Percentiles rank a stretch among this genome's conserved stretches.
phyloP scores from a whole-genome alignment of 2,329 filamentous ascomycete genomes.

The Alternaria incomplexa region DNA sequence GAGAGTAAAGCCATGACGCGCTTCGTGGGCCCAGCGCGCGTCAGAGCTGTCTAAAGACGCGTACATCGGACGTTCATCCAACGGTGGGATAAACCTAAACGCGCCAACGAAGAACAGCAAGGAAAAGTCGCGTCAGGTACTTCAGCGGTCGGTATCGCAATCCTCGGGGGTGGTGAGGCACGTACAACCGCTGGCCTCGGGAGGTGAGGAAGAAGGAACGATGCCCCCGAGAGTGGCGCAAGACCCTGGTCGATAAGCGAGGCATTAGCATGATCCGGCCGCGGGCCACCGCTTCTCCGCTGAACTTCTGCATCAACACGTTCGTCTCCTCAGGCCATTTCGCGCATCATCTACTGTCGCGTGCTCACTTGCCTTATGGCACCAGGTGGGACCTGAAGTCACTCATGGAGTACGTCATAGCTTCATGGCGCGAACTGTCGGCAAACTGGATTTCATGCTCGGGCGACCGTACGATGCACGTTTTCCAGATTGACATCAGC shows the following conservation, averaged over 20 bases:
- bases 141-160: background rate
- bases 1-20: background rate
- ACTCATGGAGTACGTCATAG: background rate
- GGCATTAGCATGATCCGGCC: slow-evolving; percentile 5
- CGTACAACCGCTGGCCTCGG: background rate
- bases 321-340: background rate
- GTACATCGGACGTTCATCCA: background rate
- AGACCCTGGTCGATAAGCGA: slow-evolving; percentile 1
- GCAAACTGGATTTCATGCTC: background rate
- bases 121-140: background rate
- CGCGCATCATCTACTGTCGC: background rate
- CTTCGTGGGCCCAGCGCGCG: background rate
- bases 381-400: background rate
- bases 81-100: background rate
- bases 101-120: background rate
- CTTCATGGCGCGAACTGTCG: background rate
- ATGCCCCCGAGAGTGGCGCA: background rate
- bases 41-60: background rate
- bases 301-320: slow-evolving; percentile 10
- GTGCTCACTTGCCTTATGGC: background rate
- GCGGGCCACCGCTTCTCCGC: slow-evolving; percentile 1
- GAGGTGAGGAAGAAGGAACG: background rate
- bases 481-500: background rate
- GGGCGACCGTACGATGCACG: background rate
- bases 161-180: background rate